Conservation (phyloP, 495 filamentous ascomycete species). For the Cudoniella acicularis region DNA sequence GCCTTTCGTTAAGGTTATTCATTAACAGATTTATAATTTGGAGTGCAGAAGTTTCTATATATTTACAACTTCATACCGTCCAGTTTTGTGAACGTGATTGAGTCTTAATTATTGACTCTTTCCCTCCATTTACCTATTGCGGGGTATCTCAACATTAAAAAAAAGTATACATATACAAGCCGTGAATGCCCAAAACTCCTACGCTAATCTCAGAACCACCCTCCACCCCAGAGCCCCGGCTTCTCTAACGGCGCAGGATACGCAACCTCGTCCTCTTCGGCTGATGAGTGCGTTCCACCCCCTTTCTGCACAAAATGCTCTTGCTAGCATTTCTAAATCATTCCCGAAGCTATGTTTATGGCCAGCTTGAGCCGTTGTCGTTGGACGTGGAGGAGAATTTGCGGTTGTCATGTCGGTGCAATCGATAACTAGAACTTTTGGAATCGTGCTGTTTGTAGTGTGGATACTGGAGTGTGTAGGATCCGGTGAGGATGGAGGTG, state of each 20-base stretch:
- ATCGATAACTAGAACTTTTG: conserved; percentile 46
- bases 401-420: conserved; percentile 31
- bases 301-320: conserved; percentile 66
- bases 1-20: too few species aligned
- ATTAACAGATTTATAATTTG: too few species aligned
- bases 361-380: not conserved
- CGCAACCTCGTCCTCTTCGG: conserved; percentile 56
- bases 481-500: not conserved
- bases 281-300: conserved; percentile 68
- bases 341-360: conserved; percentile 36
- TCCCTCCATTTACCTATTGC: not conserved
- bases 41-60: too few species aligned
- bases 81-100: too few species aligned
- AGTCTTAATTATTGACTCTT: too few species aligned
- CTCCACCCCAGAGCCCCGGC: conserved; percentile 62
- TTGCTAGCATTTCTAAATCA: conserved; percentile 60
- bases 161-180: too few species aligned
- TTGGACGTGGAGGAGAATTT: conserved; percentile 1
- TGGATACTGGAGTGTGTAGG: conserved; percentile 5
- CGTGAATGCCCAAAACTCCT: conserved; percentile 17
- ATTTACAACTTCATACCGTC: too few species aligned
- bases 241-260: conserved; percentile 67
- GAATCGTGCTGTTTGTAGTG: conserved; percentile 18
- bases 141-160: not conserved
- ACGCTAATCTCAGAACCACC: conserved; percentile 60